phyloP scores from a whole-genome alignment of 225 moss, liverwort and hornwort species.

The Physcomitrium patens region DNA sequence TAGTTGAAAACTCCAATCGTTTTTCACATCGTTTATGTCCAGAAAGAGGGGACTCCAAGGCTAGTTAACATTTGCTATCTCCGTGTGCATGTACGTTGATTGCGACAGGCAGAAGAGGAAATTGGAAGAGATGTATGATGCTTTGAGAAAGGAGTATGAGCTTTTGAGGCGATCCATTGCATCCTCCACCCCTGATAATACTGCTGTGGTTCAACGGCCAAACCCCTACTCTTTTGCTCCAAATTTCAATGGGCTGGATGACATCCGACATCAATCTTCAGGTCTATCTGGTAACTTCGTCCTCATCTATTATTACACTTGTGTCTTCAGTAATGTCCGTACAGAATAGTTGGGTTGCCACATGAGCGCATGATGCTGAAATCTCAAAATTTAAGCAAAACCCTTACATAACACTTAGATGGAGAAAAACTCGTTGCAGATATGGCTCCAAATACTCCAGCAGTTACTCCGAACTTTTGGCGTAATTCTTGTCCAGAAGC shows the following conservation, averaged over 20 bases:
- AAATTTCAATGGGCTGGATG: conserved; percentile 63
- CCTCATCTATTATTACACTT: neutral
- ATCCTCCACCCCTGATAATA: conserved; percentile 47
- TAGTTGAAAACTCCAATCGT: neutral
- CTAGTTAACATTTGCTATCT: neutral
- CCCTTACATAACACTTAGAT: neutral
- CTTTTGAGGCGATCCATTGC: conserved; percentile 61
- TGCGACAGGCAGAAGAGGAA: conserved; percentile 87
- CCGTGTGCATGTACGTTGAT: neutral
- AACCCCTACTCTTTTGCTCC: conserved; percentile 70
- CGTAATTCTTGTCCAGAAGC: conserved; percentile 63
- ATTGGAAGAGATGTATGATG: conserved; percentile 98
- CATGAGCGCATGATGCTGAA: neutral
- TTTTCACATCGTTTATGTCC: neutral
- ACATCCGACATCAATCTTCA: conserved; percentile 51
- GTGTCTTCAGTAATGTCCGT: neutral
- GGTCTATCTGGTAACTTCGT: conserved; percentile 35
- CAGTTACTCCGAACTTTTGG: conserved; percentile 76
- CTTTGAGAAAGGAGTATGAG: conserved; percentile 84
- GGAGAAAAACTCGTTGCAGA: conserved; percentile 31
- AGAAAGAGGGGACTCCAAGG: neutral
- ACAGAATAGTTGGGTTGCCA: neutral
- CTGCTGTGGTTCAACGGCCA: conserved; percentile 57
- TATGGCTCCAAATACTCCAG: conserved; percentile 72
- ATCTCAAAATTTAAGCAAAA: neutral